Conservation (phyloP, 345 rosid species). For the Theobroma cacao region DNA sequence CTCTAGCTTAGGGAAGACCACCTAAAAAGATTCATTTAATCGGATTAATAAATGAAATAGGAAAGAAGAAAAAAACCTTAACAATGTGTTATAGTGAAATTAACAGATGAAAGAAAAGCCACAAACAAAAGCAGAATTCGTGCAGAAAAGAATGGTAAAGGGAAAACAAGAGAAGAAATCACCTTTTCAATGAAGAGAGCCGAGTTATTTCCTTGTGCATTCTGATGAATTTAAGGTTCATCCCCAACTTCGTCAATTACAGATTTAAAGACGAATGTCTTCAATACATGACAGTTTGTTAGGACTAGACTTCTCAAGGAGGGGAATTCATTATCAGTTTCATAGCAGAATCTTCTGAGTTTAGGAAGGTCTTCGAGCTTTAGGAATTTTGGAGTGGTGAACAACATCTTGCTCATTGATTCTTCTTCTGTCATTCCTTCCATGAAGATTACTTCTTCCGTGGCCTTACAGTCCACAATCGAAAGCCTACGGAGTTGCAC, state of each 20-base stretch:
- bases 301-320: neutral
- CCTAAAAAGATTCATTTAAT: neutral
- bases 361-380: neutral
- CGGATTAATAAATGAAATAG: neutral
- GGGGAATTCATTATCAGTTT: neutral
- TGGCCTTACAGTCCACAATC: neutral
- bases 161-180: neutral
- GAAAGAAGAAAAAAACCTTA: neutral
- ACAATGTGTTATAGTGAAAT: neutral
- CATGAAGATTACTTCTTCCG: neutral
- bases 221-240: no score
- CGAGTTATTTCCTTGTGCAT: neutral
- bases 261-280: neutral
- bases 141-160: neutral
- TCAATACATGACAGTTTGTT: no score
- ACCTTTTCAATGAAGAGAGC: constrained; percentile 6
- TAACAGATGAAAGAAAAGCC: neutral
- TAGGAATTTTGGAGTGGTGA: neutral
- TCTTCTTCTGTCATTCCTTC: neutral
- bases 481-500: neutral
- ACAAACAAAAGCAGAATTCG: neutral
- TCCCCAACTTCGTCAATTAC: neutral
- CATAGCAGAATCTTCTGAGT: no score
- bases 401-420: neutral
- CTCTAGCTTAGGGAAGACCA: neutral